Percentiles rank a stretch among this genome's conserved stretches.
phyloP scores from a whole-genome alignment of 2,329 filamentous ascomycete genomes.

The Albophoma yamanashiensis region DNA sequence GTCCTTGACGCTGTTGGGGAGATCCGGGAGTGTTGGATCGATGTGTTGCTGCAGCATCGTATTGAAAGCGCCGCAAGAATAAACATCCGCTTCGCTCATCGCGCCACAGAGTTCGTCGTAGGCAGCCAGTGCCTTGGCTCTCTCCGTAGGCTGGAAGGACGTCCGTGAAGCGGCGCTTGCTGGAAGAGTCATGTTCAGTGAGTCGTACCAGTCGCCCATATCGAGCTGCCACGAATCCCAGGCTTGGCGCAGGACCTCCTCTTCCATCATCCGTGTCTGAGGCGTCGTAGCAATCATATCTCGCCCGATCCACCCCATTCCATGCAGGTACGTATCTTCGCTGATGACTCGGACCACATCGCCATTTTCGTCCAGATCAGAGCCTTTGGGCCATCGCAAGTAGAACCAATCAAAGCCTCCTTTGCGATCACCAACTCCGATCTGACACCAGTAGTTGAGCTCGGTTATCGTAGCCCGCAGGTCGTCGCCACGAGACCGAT shows the following conservation, averaged over 20 bases:
- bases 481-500: constrained; percentile 57
- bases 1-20: constrained; percentile 34
- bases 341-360: constrained; percentile 70
- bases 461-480: constrained; percentile 74
- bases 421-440: constrained; percentile 81
- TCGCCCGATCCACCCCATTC: constrained; percentile 67
- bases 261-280: constrained; percentile 35
- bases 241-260: constrained; percentile 52
- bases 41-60: constrained; percentile 35
- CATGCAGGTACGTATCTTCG: constrained; percentile 61
- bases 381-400: constrained; percentile 62
- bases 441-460: constrained; percentile 94
- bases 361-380: constrained; percentile 56
- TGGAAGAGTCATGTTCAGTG: constrained; percentile 27
- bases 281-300: constrained; percentile 36
- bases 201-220: constrained; percentile 44
- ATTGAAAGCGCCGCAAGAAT: constrained; percentile 37
- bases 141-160: constrained; percentile 5
- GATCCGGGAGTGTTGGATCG: constrained; percentile 52
- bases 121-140: constrained; percentile 30
- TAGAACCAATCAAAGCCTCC: constrained; percentile 87
- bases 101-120: constrained; percentile 45
- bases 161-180: constrained; percentile 10
- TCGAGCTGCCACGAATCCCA: constrained; percentile 61
- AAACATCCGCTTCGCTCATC: constrained; percentile 57